Evolutionary conservation across 352 stramenopile species (phyloP), one percentile per base, ranked within the genome.

Genomic region (Thalassiosira mediterranea): DNA sequence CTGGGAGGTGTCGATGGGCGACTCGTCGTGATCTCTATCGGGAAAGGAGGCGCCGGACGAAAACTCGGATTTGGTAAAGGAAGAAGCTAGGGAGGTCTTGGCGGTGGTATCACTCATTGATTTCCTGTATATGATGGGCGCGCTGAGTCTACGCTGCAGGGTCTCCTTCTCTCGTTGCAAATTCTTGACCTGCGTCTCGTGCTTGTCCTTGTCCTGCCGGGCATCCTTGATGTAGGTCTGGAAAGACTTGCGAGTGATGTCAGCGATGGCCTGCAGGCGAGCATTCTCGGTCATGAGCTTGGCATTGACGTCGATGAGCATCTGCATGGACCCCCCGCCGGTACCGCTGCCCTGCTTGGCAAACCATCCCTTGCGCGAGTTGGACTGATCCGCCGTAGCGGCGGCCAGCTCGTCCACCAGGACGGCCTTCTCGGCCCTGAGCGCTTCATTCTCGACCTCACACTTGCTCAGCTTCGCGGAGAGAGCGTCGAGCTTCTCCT

Each of bases 301-400:
- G 3, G 42, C 42, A 11, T 51, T 51, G 3, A 21, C 10, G 25
- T 51, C 10, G 42, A 51, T 3, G 10, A 51, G 42, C 42, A 51
- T 10, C 25, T 51, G 42, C 42, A 51, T 51, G n/a, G 42, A 51
- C 42, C 42, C 42, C 25, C 42, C 42, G 25, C n/a, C n/a, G n/a
- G n/a, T 46, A n/a, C 37, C 37, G 37, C 42, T 21, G 25, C 2
- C 42, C 7, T 11, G n/a, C 25, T 51, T 51, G 10, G 3, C 7
- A 11, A 51, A 51, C 42, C 42, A 51, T 51, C 10, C 2, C 7
- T 11, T 51, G 19, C 42, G 42, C 25, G 3, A 25, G 7, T 3
- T 21, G 3, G 42, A 21, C 10, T 51, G 3, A 25, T 10, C 42
- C 25, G 19, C n/a, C 2, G 10, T 51, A 3, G 42, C 42, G 42